A percentile compares a stretch with the other conserved stretches of the same genome.
These are phyloP conservation scores for Rhizopus delemar DNA, from an alignment of 371 early-diverging fungal genomes.

Conservation along the genomic window DNA sequence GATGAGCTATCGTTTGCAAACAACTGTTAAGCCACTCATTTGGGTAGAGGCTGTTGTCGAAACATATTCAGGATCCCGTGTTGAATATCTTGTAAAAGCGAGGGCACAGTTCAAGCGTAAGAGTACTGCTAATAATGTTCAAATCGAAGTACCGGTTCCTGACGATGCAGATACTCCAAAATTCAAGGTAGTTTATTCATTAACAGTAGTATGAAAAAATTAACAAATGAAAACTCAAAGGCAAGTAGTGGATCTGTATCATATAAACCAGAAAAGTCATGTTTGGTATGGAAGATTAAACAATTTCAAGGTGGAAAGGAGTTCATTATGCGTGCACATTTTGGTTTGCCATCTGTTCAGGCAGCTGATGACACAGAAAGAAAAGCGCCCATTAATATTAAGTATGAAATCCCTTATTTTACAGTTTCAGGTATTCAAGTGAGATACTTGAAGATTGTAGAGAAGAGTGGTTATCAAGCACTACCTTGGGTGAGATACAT, in stretches of 20 bases:
- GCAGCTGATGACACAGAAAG: conserved; percentile 91
- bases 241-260: conserved; percentile 84
- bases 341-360: conserved; percentile 94
- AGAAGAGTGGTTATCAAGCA: conserved; percentile 97
- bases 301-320: conserved; percentile 98
- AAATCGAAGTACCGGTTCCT: conserved; percentile 96
- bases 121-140: conserved; percentile 97
- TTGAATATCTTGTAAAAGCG: conserved; percentile 97
- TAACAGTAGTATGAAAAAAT: background rate
- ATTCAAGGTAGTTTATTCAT: conserved; percentile 75
- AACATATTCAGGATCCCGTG: conserved; percentile 86
- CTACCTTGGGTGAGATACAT: conserved; percentile 99
- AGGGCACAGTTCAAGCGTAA: conserved; percentile 96
- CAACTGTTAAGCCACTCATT: conserved; percentile 92
- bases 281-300: conserved; percentile 97
- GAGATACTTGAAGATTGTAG: conserved; percentile 97
- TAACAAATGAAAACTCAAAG: conserved; percentile 29
- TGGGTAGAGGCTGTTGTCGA: conserved; percentile 96
- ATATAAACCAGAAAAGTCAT: conserved; percentile 93
- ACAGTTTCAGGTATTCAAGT: conserved; percentile 98
- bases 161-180: conserved; percentile 96
- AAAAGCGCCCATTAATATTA: conserved; percentile 93
- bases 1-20: conserved; percentile 94
- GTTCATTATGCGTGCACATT: conserved; percentile 93
- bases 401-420: conserved; percentile 98